Percentiles rank a stretch among this genome's conserved stretches.
Evolutionary conservation across 164 flowering plant genomes (phyloP).

Genomic region (Litsea cubeba): DNA sequence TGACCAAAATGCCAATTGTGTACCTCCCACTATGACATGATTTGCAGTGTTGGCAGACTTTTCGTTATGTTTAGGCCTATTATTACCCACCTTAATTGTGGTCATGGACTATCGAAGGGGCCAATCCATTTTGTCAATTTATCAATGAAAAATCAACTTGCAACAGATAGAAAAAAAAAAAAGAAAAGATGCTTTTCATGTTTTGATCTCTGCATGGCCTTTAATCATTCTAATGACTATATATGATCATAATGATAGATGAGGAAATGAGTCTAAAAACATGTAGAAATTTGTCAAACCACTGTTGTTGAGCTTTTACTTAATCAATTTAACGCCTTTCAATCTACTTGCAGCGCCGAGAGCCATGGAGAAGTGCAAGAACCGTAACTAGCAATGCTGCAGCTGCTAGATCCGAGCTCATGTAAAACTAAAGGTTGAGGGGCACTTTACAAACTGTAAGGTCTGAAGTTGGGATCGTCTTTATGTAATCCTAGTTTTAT

Average conservation of each 20-base stretch:
- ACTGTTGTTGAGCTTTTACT: not conserved
- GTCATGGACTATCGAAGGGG: not conserved
- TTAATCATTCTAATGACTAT: not conserved
- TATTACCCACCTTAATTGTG: not conserved
- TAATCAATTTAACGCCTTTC: not conserved
- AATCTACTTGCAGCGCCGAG: constrained; percentile 54
- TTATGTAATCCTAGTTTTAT: constrained; percentile 6
- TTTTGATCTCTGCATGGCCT: too few relatives aligned
- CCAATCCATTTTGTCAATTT: not conserved
- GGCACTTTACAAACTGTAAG: constrained; percentile 1
- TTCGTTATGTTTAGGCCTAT: not conserved
- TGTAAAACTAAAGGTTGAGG: constrained; percentile 11
- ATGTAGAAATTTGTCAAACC: not conserved
- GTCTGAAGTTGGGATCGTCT: constrained; percentile 4
- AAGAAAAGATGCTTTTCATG: too few relatives aligned
- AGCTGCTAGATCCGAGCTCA: not conserved
- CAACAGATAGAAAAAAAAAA: too few relatives aligned
- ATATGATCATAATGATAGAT: not conserved
- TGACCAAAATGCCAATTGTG: not conserved
- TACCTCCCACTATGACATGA: not conserved
- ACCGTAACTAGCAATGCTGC: constrained; percentile 29
- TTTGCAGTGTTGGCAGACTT: not conserved
- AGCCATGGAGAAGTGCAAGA: constrained; percentile 66
- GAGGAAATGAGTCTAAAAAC: not conserved
- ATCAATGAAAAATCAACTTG: not conserved